These are phyloP conservation scores for Xylaria digitata DNA, from an alignment of 2,329 filamentous ascomycete genomes.

Conservation along the genomic window DNA sequence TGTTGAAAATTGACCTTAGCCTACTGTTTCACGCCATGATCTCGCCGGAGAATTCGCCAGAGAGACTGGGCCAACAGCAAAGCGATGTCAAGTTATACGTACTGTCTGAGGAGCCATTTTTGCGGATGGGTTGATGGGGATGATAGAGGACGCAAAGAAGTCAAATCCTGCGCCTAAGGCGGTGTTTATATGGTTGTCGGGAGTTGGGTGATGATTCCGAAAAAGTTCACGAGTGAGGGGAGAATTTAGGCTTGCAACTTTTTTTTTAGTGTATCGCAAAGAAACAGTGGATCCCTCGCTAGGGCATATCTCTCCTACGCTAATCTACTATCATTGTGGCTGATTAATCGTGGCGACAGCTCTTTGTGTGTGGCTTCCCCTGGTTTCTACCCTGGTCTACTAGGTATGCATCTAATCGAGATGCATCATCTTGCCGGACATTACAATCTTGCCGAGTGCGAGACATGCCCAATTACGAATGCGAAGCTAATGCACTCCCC, in stretches of 20 bases:
- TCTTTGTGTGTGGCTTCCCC: constrained; percentile 1
- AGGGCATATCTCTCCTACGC: constrained; percentile 35
- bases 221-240: constrained; percentile 41
- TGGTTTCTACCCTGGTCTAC: no score
- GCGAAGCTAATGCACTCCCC: constrained; percentile 13
- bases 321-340: no score
- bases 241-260: constrained; percentile 40
- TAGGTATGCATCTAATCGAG: no score
- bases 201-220: constrained; percentile 30
- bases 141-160: constrained; percentile 76
- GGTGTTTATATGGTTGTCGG: constrained; percentile 40
- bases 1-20: constrained; percentile 78
- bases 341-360: no score
- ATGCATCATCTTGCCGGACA: no score
- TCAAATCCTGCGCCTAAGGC: constrained; percentile 57
- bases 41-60: constrained; percentile 50
- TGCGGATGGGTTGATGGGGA: constrained; percentile 43
- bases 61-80: constrained; percentile 85
- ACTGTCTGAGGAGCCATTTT: constrained; percentile 89
- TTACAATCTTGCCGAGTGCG: no score
- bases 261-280: constrained; percentile 51
- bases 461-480: neutral
- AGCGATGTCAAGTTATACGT: constrained; percentile 82
- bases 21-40: constrained; percentile 85
- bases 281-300: constrained; percentile 40